Evolutionary conservation across 768 basidiomycete species (phyloP), one percentile per base, ranked within the genome.

Genomic region (Candolleomyces eurysporus): DNA sequence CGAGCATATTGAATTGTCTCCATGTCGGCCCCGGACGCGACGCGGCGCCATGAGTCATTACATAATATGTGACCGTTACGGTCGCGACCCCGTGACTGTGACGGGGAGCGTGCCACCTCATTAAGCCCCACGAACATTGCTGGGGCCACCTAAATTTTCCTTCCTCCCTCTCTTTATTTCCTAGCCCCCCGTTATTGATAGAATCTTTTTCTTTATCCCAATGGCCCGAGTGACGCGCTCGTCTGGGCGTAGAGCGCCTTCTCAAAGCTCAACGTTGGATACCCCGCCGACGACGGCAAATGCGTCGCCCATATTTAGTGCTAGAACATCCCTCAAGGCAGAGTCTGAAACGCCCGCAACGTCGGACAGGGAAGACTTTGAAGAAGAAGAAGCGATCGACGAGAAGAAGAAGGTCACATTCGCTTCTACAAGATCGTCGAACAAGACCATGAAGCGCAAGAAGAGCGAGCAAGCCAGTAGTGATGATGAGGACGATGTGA

Each of bases 301-400:
- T 36, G 75, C 73, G 32, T 84, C 87, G 13, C 84, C 86, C 43
- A 64, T 81, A 26, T 79, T 85, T 65, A 86, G 83, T 65, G 73
- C 77, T 36, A 70, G 72, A 56, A 72, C 73, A 22, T 84, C 85
- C 36, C 73, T 75, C 46, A 61, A 61, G 43, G 60, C 26, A 49
- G 67, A 61, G 45, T 70, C 79, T 67, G 80, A 79, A 66, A 85
- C 85, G 55, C 85, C 87, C 66, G 73, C 73, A 46, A 86, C 84
- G 32, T 87, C 86, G 61, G 80, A 82, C 49, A 68, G 68, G 36
- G 75, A 78, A 48, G 73, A 75, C 30, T 40, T 57, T 61, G 32
- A 71, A 73, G 48, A 39, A 45, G 51, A 65, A 62, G 51, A 61
- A 40, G 43, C 11, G 8, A 43, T 43, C 31, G 40, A 26, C 32